Conservation (phyloP, 1,284 basidiomycete species). For the Melampsora americana region DNA sequence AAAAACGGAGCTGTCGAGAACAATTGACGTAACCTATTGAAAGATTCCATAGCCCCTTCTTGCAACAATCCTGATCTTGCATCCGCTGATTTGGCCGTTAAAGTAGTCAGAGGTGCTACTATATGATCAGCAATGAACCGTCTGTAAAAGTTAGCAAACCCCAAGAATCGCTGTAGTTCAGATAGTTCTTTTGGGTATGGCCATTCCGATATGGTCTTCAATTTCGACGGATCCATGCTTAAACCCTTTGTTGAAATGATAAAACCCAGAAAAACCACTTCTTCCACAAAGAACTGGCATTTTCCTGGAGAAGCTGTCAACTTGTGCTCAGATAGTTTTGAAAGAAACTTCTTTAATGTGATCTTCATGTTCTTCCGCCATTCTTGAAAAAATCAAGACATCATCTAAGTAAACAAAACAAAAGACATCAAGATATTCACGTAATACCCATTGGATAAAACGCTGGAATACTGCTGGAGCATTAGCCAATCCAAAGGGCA, state of each 20-base stretch:
- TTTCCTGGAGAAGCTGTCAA: conserved; percentile 15
- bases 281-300: neutral
- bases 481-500: conserved; percentile 58
- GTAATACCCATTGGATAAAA: conserved; percentile 18
- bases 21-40: neutral
- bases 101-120: neutral
- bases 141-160: neutral
- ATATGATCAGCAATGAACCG: conserved; percentile 5
- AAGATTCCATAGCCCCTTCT: conserved; percentile 9
- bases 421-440: conserved; percentile 7
- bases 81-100: neutral
- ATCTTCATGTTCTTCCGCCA: neutral
- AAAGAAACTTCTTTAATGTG: conserved; percentile 10
- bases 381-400: conserved; percentile 18
- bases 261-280: conserved; percentile 16
- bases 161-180: neutral
- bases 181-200: neutral
- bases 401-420: conserved; percentile 40
- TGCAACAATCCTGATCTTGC: neutral
- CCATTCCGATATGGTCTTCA: conserved; percentile 12
- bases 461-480: conserved; percentile 48
- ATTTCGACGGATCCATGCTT: neutral
- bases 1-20: conserved; percentile 6
- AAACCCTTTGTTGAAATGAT: neutral
- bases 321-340: no score